phyloP scores from a whole-genome alignment of 2,329 filamentous ascomycete genomes.

The Fusarium papillatum region DNA sequence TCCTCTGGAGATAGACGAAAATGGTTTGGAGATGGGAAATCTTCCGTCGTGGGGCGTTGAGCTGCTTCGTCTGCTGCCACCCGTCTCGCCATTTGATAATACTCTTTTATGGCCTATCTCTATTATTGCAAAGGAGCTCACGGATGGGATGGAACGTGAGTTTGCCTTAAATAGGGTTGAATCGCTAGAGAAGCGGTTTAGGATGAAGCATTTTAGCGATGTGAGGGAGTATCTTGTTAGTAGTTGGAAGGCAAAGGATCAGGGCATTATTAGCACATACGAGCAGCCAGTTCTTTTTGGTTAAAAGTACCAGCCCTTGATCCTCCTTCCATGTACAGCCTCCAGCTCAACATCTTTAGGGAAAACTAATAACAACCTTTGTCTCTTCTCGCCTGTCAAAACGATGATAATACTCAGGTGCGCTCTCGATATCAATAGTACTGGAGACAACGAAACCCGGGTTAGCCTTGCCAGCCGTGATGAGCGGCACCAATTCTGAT shows the following conservation, averaged over 20 bases:
- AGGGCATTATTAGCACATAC: not conserved
- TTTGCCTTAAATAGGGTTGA: constrained; percentile 3
- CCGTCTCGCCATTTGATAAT: constrained; percentile 19
- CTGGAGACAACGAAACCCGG: too few species aligned
- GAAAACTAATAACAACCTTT: too few species aligned
- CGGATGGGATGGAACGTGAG: constrained; percentile 2
- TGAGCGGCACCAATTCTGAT: too few species aligned
- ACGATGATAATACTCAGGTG: too few species aligned
- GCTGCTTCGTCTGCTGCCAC: constrained; percentile 11
- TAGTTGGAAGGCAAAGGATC: constrained; percentile 17
- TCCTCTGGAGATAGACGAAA: not conserved
- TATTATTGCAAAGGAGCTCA: constrained; percentile 29
- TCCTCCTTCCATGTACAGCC: too few species aligned
- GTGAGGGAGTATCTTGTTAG: constrained; percentile 15
- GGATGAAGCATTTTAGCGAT: constrained; percentile 27
- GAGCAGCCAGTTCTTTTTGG: constrained; percentile 13
- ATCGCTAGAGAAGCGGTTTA: constrained; percentile 23
- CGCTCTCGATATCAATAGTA: too few species aligned
- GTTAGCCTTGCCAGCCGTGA: too few species aligned
- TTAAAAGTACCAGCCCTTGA: not conserved
- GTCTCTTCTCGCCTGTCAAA: too few species aligned
- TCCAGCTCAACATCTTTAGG: too few species aligned
- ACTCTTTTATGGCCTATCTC: constrained; percentile 32
- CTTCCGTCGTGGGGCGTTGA: constrained; percentile 26
- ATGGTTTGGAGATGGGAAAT: constrained; percentile 23